Evolutionary conservation across 225 moss, liverwort and hornwort species (phyloP).

Genomic region (Ulota crispa): DNA sequence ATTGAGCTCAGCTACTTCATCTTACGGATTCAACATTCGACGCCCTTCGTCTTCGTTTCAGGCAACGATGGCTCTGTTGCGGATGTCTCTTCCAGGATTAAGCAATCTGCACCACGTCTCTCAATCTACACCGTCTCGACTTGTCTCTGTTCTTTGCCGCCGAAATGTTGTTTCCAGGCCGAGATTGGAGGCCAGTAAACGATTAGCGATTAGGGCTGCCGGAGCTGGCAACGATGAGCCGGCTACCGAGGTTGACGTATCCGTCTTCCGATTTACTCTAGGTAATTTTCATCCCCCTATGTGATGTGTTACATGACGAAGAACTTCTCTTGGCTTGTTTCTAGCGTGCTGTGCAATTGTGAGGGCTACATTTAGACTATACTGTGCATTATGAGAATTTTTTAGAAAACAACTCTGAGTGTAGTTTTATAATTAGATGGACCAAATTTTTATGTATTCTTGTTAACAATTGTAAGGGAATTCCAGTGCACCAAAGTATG

Average conservation of each 20-base stretch:
- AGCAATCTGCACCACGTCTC: background rate
- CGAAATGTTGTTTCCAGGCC: background rate
- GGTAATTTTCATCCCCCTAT: conserved; percentile 24
- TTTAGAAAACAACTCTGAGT: background rate
- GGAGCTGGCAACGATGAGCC: conserved; percentile 35
- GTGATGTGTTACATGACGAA: background rate
- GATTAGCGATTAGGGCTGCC: conserved; percentile 24
- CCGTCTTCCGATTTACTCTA: conserved; percentile 79
- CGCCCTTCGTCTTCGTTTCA: background rate
- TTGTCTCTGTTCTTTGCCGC: background rate
- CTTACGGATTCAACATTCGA: background rate
- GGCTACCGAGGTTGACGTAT: conserved; percentile 54
- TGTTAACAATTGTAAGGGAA: background rate
- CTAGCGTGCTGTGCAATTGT: background rate
- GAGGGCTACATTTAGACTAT: background rate
- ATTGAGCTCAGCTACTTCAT: background rate
- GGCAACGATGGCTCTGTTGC: conserved; percentile 19
- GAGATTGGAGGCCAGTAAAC: background rate
- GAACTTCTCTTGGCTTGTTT: background rate
- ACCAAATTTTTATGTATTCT: background rate
- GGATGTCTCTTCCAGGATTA: conserved; percentile 16
- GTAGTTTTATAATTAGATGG: background rate
- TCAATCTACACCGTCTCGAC: background rate
- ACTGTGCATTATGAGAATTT: background rate
- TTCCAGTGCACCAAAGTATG: background rate